Base-by-base conservation (phyloP, 23 red algal species). In the Gracilaria domingensis region DNA sequence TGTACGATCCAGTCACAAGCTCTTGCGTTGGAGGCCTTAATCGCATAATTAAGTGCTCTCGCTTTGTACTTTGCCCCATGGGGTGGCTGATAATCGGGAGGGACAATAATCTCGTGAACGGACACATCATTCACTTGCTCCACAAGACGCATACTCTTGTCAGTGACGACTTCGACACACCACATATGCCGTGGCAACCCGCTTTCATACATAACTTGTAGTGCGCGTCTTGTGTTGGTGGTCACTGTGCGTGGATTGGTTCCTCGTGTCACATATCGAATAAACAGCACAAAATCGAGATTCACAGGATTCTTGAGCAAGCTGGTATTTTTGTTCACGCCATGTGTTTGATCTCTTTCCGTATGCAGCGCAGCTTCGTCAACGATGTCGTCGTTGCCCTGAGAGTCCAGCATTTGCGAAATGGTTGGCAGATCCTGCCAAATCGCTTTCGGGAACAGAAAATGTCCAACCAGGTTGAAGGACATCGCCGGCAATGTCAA, bases 101-200 rank as follows among this genome's bases (percentile, higher is more conserved):
- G 92, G 8, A 94, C 92, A 42, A 94, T 60, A 30, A 94, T 87
- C 72, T 94, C 74, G 8, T 21, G 32, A 2, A 83, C 72, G 32
- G 50, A 9, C 60, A 75, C 35, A 40, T 80, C 64, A 21, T 32
- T 57, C 25, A 79, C 36, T 39, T 66, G 42, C 23, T 87, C 61
- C 12, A 40, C 60, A 30, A 94, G 65, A 13, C 39, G 57, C 53
- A 94, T 51, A 11, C 60, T 55, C 24, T 45, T 26, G 76, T 94
- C 92, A 2, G 92, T 94, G n/a, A 94, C 92, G 48, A 94, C 92
- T 71, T 94, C 92, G 24, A 94, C 83, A 39, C 59, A 56, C 81
- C 81, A 94, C 74, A 86, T 67, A 28, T 65, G 38, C 21, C 36
- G 42, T 14, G 83, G 72, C 18, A 87, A 29, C 24, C 82, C 70